A percentile compares a stretch with the other conserved stretches of the same genome.
These are phyloP conservation scores for Pichia sp. DNA, from an alignment of 1,139 yeast species.

Conservation along the genomic window DNA sequence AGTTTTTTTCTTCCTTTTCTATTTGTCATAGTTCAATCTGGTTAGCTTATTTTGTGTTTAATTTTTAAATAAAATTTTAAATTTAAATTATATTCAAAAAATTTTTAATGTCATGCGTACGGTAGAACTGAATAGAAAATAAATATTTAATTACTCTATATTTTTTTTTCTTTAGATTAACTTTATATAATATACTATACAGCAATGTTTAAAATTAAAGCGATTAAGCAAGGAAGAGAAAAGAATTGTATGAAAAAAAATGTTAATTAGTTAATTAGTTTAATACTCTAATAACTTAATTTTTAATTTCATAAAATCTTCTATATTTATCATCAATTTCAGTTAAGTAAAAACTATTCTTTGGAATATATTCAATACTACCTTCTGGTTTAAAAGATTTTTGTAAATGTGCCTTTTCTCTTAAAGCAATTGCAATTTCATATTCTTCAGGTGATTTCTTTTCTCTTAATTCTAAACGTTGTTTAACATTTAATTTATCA, in stretches of 20 bases:
- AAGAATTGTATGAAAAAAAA: not conserved
- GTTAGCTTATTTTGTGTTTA: too few species aligned
- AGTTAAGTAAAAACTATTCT: slow-evolving; percentile 80
- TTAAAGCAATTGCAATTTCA: slow-evolving; percentile 71
- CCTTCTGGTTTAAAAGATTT: slow-evolving; percentile 79
- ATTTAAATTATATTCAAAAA: too few species aligned
- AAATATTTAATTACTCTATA: not conserved
- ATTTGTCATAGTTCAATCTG: too few species aligned
- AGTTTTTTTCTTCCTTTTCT: too few species aligned
- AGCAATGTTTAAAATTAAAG: not conserved
- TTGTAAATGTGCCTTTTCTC: slow-evolving; percentile 86
- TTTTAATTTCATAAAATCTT: slow-evolving; percentile 54
- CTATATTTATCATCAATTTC: slow-evolving; percentile 85
- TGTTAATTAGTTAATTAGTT: not conserved
- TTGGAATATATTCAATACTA: slow-evolving; percentile 57
- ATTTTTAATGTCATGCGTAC: too few species aligned
- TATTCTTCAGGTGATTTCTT: slow-evolving; percentile 72
- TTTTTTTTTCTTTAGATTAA: not conserved
- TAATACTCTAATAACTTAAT: slow-evolving; percentile 13
- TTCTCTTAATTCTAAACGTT: slow-evolving; percentile 62
- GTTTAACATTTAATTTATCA: slow-evolving; percentile 59
- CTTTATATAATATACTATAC: not conserved
- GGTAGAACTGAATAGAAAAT: too few species aligned
- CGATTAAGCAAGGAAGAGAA: not conserved
- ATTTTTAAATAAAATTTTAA: too few species aligned